A percentile compares a stretch with the other conserved stretches of the same genome.
phyloP scores from a whole-genome alignment of 768 basidiomycete species.

The Suillus spraguei region DNA sequence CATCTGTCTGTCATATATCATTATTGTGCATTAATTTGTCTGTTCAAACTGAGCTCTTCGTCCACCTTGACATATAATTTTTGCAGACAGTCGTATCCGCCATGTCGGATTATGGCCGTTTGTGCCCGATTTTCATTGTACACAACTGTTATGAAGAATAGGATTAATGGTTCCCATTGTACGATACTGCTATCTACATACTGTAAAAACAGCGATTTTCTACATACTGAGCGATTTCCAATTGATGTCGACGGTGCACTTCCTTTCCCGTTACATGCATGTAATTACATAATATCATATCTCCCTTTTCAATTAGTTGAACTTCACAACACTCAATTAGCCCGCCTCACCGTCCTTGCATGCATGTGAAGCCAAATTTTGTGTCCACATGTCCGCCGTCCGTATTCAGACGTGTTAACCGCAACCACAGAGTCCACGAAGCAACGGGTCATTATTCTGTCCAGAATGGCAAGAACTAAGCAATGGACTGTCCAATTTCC shows the following conservation, averaged over 20 bases:
- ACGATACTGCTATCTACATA: not conserved
- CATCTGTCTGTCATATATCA: constrained; percentile 4
- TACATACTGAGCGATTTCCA: too few relatives aligned
- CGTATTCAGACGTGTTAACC: not conserved
- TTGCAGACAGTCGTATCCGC: not conserved
- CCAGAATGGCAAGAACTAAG: not conserved
- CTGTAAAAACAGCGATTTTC: too few relatives aligned
- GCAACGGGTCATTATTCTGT: not conserved
- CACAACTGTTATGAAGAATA: not conserved
- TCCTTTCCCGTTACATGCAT: too few relatives aligned
- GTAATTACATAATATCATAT: too few relatives aligned
- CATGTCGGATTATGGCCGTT: constrained; percentile 3
- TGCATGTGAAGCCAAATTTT: not conserved
- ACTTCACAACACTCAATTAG: too few relatives aligned
- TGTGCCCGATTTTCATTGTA: too few relatives aligned
- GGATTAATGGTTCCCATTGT: constrained; percentile 3
- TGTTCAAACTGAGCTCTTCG: not conserved
- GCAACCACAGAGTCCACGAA: not conserved
- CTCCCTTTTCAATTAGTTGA: too few relatives aligned
- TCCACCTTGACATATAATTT: constrained; percentile 1
- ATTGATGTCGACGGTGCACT: too few relatives aligned
- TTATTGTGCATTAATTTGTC: constrained; percentile 4
- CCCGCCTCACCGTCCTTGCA: not conserved
- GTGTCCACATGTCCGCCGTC: not conserved
- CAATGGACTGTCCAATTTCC: not conserved